Percentiles rank a stretch among this genome's conserved stretches.
Conservation (phyloP, 2,329 filamentous ascomycete genomes). For the Pleomassaria siparia region DNA sequence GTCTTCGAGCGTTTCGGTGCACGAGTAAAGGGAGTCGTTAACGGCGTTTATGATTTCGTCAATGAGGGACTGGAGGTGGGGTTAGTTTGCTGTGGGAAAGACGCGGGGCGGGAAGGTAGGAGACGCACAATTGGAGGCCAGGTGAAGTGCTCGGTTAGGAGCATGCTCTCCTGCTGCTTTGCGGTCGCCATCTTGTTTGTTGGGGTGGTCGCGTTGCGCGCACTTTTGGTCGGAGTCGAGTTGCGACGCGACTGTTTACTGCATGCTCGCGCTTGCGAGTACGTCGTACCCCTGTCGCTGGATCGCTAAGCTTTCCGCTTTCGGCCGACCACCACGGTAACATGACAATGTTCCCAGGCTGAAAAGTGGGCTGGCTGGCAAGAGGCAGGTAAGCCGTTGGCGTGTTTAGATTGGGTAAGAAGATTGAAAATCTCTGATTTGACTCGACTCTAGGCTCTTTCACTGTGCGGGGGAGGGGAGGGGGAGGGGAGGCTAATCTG, state of each 20-base stretch:
- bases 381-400: not conserved
- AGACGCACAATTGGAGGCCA: slow-evolving; percentile 82
- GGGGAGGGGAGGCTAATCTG: too few species aligned
- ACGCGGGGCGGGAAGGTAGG: slow-evolving; percentile 4
- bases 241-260: slow-evolving; percentile 5
- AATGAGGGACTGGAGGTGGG: slow-evolving; percentile 70
- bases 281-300: too few species aligned
- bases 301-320: slow-evolving; percentile 1
- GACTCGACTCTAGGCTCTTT: too few species aligned
- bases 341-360: not conserved
- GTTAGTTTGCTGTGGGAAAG: slow-evolving; percentile 5
- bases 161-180: slow-evolving; percentile 54
- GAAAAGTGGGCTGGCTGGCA: not conserved
- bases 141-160: slow-evolving; percentile 93
- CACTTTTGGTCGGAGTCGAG: not conserved
- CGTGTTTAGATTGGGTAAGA: too few species aligned
- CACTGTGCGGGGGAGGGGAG: too few species aligned
- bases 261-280: too few species aligned
- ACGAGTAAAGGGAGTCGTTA: slow-evolving; percentile 89
- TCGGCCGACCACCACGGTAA: not conserved
- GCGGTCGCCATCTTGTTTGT: slow-evolving; percentile 43
- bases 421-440: too few species aligned
- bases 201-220: not conserved
- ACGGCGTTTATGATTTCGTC: slow-evolving; percentile 98
- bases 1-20: slow-evolving; percentile 82